phyloP scores from a whole-genome alignment of 2,329 filamentous ascomycete genomes.

The Arthrobotrys megalospora region DNA sequence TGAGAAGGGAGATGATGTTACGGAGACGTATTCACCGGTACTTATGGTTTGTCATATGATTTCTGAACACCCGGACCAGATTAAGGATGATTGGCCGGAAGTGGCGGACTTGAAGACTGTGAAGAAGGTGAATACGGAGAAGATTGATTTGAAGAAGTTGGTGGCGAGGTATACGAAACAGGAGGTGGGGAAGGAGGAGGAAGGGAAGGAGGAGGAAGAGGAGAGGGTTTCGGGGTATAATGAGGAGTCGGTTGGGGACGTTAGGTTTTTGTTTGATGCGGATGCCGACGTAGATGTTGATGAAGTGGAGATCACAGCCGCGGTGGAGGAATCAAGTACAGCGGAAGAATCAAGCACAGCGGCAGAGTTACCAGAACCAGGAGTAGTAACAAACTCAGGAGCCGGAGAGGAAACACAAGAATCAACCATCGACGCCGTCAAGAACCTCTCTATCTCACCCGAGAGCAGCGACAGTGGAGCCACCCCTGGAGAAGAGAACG shows the following conservation, averaged over 20 bases:
- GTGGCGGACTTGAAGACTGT: not conserved
- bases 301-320: not conserved
- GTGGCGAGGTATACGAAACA: not conserved
- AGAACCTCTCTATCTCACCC: too few relatives aligned
- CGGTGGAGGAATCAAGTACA: not conserved
- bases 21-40: slow-evolving; percentile 35
- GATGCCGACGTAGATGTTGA: not conserved
- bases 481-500: too few relatives aligned
- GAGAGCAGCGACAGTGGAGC: too few relatives aligned
- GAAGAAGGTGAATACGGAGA: not conserved
- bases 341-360: too few relatives aligned
- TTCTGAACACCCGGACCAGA: slow-evolving; percentile 20
- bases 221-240: not conserved
- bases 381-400: too few relatives aligned
- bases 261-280: slow-evolving; percentile 8
- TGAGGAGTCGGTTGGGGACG: not conserved
- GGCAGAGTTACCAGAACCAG: too few relatives aligned
- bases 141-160: not conserved
- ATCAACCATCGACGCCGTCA: too few relatives aligned
- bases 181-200: too few relatives aligned
- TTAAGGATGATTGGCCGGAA: slow-evolving; percentile 38
- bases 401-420: too few relatives aligned
- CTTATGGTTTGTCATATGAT: slow-evolving; percentile 51
- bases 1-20: not conserved
- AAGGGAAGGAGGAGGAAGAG: not conserved